Base-by-base conservation (phyloP, 2,329 filamentous ascomycete genomes). In the Chalaropsis thielavioides region DNA sequence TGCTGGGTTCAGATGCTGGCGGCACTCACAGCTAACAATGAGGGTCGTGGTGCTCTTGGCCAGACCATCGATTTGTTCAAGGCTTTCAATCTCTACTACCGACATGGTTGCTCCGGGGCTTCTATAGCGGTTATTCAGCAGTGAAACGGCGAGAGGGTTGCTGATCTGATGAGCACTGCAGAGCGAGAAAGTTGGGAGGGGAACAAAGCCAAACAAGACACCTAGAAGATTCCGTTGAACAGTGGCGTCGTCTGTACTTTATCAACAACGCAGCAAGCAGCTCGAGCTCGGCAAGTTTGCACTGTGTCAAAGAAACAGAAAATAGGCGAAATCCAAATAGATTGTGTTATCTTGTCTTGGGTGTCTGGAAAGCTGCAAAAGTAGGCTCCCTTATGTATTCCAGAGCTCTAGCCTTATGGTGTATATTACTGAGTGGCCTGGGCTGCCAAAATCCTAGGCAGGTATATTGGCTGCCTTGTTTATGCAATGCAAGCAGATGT, bases 21-120 rank as follows among this genome's bases (percentile, higher is more conserved):
- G 40, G 1, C 60, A 80, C 89, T 82, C 79, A 95, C 91, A 96
- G 77, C 96, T 89, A 72, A 87, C 86, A 64, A 97, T 86, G 51
- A 97, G 89, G 67, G 96, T 83, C 69, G 83, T 84, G 41, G 89
- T 91, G 64, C 81, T 84, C 68, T 82, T 81, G 68, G 96, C 80
- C 67, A 94, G 76, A 40, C 77, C 76, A 70, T 80, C 81, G 71
- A 95, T 87, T 72, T 92, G 85, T 71, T 79, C 78, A 69, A 77
- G 76, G 67, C 81, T 82, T 72, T 75, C 73, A 64, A 76, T 75
- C 63, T 67, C 19, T 22, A 60, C 43, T 27, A 64, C 43, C 8
- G 63, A 13, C 63, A 64, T 64, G 31, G 41, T n/a, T 58, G 51
- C 27, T 58, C 31, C 13, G 24, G 27, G 11, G 27, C 17, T 58